Conservation (phyloP, 2,329 filamentous ascomycete species). For the Aureobasidium sp. region DNA sequence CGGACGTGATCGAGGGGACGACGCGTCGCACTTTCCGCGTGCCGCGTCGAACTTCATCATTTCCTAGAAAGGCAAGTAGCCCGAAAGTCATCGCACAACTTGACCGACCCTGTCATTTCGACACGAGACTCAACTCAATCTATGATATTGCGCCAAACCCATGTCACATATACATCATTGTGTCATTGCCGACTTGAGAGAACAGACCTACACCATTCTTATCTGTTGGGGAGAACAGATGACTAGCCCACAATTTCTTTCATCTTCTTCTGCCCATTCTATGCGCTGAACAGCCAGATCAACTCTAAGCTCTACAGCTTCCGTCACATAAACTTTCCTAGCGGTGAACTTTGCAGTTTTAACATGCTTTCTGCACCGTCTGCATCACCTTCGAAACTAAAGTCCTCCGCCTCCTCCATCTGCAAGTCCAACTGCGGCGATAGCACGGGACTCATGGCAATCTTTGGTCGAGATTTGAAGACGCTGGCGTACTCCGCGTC, state of each 20-base stretch:
- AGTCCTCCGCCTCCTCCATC: background rate
- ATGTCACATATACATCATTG: too few species aligned
- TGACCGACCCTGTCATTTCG: background rate
- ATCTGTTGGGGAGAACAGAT: too few species aligned
- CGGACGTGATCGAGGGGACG: background rate
- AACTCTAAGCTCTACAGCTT: too few species aligned
- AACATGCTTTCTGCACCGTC: background rate
- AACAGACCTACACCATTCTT: too few species aligned
- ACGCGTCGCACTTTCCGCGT: background rate
- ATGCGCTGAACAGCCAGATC: too few species aligned
- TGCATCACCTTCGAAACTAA: background rate
- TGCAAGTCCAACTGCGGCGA: background rate
- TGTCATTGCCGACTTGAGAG: too few species aligned
- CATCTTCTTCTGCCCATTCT: too few species aligned
- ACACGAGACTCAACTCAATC: background rate
- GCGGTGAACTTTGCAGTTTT: background rate
- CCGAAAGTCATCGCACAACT: background rate
- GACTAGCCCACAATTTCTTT: too few species aligned
- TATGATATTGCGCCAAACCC: too few species aligned
- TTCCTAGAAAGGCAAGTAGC: background rate
- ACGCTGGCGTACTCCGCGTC: slow-evolving; percentile 73
- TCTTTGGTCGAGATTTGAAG: slow-evolving; percentile 75
- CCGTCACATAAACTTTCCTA: background rate
- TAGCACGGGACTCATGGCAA: slow-evolving; percentile 63
- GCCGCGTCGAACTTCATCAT: background rate